These are phyloP conservation scores for Diaporthe eres DNA, from an alignment of 2,329 filamentous ascomycete species.

Conservation along the genomic window DNA sequence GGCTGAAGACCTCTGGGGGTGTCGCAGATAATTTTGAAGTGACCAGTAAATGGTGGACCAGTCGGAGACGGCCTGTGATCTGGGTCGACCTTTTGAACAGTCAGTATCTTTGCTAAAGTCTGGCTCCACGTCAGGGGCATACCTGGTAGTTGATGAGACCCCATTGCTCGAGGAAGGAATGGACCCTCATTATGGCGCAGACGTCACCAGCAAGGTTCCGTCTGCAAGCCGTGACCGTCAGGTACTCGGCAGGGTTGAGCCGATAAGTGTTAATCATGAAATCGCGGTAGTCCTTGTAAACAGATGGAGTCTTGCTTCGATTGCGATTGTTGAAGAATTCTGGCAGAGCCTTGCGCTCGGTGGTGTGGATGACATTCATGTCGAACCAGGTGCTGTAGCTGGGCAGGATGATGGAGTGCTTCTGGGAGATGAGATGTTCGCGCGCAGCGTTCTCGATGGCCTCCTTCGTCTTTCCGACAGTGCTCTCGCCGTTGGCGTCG, in stretches of 20 bases:
- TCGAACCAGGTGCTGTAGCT: slow-evolving; percentile 99
- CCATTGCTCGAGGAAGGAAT: slow-evolving; percentile 98
- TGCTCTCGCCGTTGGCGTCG: slow-evolving; percentile 64
- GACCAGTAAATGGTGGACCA: slow-evolving; percentile 95
- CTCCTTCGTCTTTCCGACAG: slow-evolving; percentile 77
- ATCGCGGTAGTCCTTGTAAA: slow-evolving; percentile 99
- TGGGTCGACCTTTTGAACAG: slow-evolving; percentile 82
- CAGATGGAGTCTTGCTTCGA: slow-evolving; percentile 95
- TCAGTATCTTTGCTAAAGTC: not conserved
- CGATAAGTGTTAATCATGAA: slow-evolving; percentile 99
- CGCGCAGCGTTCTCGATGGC: slow-evolving; percentile 88
- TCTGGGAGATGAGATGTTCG: slow-evolving; percentile 92
- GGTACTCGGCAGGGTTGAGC: slow-evolving; percentile 93
- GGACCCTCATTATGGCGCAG: slow-evolving; percentile 98
- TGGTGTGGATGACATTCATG: slow-evolving; percentile 91
- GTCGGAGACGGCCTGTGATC: slow-evolving; percentile 96
- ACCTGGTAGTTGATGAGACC: slow-evolving; percentile 99
- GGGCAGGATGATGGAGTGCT: slow-evolving; percentile 94
- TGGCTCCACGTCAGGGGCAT: slow-evolving; percentile 43
- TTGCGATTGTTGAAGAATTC: slow-evolving; percentile 99
- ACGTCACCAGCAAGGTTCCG: slow-evolving; percentile 97
- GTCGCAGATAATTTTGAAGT: slow-evolving; percentile 96
- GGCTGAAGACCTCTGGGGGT: slow-evolving; percentile 95
- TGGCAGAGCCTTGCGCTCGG: slow-evolving; percentile 94
- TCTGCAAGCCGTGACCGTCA: slow-evolving; percentile 96